Base-by-base conservation (phyloP, 2,329 filamentous ascomycete genomes). In the Claviceps africana region DNA sequence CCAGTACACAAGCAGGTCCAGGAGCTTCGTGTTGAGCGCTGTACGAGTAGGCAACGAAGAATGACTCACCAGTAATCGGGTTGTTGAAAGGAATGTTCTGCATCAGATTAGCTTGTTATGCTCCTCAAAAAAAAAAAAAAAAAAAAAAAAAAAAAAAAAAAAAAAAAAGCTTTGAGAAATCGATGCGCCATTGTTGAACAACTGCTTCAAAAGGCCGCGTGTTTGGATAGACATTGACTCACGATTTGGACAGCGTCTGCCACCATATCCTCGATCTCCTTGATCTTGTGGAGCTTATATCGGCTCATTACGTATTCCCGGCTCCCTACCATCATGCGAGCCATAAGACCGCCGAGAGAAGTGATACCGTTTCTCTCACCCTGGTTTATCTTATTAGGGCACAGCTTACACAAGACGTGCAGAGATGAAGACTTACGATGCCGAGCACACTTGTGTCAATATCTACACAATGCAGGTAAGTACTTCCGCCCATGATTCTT, bases 201-300 rank as follows among this genome's bases (percentile, higher is more conserved):
- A 21, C 19, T 42, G 10, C n/a, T 15, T 28, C 35, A 8, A 9
- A 2, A 30, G n/a, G 22, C 17, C 15, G 22, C 17, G 13, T 13
- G 10, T 21, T 19, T 30, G 8, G 11, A 11, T 22, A 17, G 11
- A 42, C 5, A 7, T 49, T 21, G 11, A 49, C 47, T 49, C 47
- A 49, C 47, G 31, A 57, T 54, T 28, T 57, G 49, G 31, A 58
- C 56, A 2, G 55, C 56, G 10, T 57, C 55, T 59, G 87, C 86
- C 51, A 94, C 87, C 51, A 93, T 72, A 62, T 91, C 85, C 72
- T 94, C 88, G 56, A 90, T 78, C 53, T 40, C 86, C 82, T 93
- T 93, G 71, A 95, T 78, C 81, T 88, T 89, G 69, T 88, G 78
- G 53, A 94, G 79, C 72, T 87, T 87, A 75, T 94, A 94, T 78